phyloP scores from a whole-genome alignment of 768 basidiomycete species.

The Leccinum variicolor region DNA sequence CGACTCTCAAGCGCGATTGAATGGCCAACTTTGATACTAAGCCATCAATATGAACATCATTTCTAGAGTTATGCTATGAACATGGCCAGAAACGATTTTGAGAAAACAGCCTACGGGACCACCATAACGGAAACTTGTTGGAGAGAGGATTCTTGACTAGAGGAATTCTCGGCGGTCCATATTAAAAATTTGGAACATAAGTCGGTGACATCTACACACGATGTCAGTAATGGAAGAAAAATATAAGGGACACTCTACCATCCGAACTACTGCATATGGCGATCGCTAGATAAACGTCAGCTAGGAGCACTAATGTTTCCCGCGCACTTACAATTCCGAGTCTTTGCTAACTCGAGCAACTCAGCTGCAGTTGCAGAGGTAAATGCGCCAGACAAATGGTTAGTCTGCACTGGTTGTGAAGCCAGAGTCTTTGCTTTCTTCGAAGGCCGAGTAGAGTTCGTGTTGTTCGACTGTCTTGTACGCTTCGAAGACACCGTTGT shows the following conservation, averaged over 20 bases:
- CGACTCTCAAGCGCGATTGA: conserved; percentile 16
- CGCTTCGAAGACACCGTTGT: conserved; percentile 12
- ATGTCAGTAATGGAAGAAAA: background rate
- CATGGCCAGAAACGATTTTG: background rate
- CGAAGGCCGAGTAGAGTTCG: background rate
- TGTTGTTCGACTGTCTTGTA: conserved; percentile 3
- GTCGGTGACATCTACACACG: conserved; percentile 14
- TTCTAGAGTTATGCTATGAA: conserved; percentile 11
- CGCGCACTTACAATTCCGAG: conserved; percentile 19
- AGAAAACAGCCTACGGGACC: conserved; percentile 13
- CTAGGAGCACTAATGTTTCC: background rate
- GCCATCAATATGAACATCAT: conserved; percentile 10
- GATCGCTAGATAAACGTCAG: conserved; percentile 18
- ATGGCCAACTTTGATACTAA: conserved; percentile 12
- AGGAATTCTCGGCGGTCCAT: conserved; percentile 11
- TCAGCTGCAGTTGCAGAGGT: conserved; percentile 7
- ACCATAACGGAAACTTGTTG: conserved; percentile 18
- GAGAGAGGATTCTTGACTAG: background rate
- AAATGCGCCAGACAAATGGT: background rate
- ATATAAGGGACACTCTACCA: conserved; percentile 7
- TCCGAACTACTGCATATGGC: conserved; percentile 15
- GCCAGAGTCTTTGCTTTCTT: conserved; percentile 10
- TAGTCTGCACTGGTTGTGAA: background rate
- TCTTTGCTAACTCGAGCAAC: conserved; percentile 18
- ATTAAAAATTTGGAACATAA: conserved; percentile 17